These are phyloP conservation scores for Passalora sequoiae DNA, from an alignment of 2,329 filamentous ascomycete genomes.

Conservation along the genomic window DNA sequence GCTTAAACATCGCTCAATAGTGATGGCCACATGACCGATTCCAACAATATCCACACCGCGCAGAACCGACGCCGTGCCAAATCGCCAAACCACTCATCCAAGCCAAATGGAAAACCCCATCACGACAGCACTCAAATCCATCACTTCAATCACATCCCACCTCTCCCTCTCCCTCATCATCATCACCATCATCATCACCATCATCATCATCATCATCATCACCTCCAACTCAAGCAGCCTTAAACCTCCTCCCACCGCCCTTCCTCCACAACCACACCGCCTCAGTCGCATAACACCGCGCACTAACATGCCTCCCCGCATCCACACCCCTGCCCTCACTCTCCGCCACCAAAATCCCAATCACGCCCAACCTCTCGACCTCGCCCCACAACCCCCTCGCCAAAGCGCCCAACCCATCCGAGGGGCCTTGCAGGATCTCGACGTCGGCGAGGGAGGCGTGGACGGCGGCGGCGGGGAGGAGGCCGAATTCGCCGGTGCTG, in stretches of 20 bases:
- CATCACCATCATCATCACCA: too few species aligned
- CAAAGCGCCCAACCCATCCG: constrained; percentile 42
- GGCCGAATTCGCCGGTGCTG: constrained; percentile 65
- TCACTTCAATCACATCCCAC: too few species aligned
- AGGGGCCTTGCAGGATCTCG: constrained; percentile 33
- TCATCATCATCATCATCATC: too few species aligned
- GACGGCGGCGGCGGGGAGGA: constrained; percentile 42
- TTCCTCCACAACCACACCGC: constrained; percentile 82
- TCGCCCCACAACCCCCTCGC: constrained; percentile 78
- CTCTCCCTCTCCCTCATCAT: too few species aligned
- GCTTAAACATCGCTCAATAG: too few species aligned
- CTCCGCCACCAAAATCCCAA: constrained; percentile 73
- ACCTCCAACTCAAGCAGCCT: constrained; percentile 43
- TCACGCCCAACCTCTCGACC: constrained; percentile 68
- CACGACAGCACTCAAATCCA: too few species aligned
- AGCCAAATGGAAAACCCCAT: too few species aligned
- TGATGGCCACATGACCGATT: too few species aligned
- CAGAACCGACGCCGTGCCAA: too few species aligned
- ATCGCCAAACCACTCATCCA: too few species aligned
- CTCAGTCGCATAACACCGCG: constrained; percentile 78
- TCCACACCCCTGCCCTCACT: constrained; percentile 58
- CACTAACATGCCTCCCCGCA: constrained; percentile 63
- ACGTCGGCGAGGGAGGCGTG: constrained; percentile 13
- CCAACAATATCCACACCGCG: too few species aligned
- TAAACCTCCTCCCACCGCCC: constrained; percentile 59